phyloP scores from a whole-genome alignment of 306 rosid species.

The Senna tora region DNA sequence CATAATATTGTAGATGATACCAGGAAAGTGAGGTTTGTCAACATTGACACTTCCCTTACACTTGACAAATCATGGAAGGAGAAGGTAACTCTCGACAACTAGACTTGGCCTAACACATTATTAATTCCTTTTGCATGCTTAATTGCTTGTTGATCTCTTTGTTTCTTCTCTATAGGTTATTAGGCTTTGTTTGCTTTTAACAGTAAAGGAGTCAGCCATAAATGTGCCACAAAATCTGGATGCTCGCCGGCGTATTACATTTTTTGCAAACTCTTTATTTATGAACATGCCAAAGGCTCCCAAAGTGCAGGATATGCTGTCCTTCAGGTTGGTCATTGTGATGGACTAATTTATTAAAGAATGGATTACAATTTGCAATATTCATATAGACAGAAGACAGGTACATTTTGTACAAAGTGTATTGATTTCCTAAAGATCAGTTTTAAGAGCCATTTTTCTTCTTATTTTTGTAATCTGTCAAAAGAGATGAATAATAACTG shows the following conservation, averaged over 20 bases:
- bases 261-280: constrained; percentile 95
- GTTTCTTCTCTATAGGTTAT: constrained; percentile 60
- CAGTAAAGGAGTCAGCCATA: constrained; percentile 94
- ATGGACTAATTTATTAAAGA: constrained; percentile 15
- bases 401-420: not conserved
- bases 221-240: constrained; percentile 96
- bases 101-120: not conserved
- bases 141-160: constrained; percentile 5
- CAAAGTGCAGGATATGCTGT: constrained; percentile 84
- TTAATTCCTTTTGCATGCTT: constrained; percentile 37
- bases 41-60: constrained; percentile 45
- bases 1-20: constrained; percentile 28
- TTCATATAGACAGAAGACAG: not conserved
- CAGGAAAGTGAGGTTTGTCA: constrained; percentile 67
- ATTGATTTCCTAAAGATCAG: not conserved
- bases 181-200: constrained; percentile 91
- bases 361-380: constrained; percentile 4
- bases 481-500: not conserved
- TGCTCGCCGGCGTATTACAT: constrained; percentile 97
- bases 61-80: constrained; percentile 57
- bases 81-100: constrained; percentile 58
- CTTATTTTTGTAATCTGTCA: not conserved
- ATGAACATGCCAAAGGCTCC: constrained; percentile 97
- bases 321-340: constrained; percentile 77
- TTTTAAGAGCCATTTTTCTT: constrained; percentile 9